phyloP scores from a whole-genome alignment of 164 flowering plant genomes.

The Pachysandra terminalis region DNA sequence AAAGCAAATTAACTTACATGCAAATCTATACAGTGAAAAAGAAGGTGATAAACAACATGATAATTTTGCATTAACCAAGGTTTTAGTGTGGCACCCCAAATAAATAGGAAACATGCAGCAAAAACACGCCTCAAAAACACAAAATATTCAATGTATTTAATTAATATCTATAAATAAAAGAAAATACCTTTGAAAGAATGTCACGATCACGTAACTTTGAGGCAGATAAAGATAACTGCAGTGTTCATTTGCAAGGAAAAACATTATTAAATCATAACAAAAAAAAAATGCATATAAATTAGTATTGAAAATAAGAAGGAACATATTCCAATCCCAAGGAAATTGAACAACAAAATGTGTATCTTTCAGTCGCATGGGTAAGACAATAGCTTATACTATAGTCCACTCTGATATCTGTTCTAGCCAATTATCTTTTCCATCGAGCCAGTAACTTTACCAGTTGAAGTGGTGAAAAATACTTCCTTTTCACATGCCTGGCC shows the following conservation, averaged over 20 bases:
- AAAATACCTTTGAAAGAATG: conserved; percentile 55
- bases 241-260: conserved; percentile 5
- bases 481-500: not conserved
- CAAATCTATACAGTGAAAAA: not conserved
- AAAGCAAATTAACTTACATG: not conserved
- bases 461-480: not conserved
- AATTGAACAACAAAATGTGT: not conserved
- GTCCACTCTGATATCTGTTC: not conserved
- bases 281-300: not conserved
- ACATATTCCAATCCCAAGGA: not conserved
- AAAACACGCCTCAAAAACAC: not conserved
- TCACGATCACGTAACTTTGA: conserved; percentile 60
- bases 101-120: not conserved
- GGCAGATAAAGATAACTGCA: conserved; percentile 75
- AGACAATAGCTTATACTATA: not conserved
- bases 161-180: not conserved
- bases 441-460: not conserved
- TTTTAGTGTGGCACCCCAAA: not conserved
- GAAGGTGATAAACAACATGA: not conserved
- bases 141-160: not conserved
- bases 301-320: not conserved
- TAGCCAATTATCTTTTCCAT: not conserved
- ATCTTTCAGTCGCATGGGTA: not conserved
- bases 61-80: not conserved
- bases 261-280: not conserved